These are phyloP conservation scores for Ogataea wickerhamii DNA, from an alignment of 805 yeast genomes.

Conservation along the genomic window DNA sequence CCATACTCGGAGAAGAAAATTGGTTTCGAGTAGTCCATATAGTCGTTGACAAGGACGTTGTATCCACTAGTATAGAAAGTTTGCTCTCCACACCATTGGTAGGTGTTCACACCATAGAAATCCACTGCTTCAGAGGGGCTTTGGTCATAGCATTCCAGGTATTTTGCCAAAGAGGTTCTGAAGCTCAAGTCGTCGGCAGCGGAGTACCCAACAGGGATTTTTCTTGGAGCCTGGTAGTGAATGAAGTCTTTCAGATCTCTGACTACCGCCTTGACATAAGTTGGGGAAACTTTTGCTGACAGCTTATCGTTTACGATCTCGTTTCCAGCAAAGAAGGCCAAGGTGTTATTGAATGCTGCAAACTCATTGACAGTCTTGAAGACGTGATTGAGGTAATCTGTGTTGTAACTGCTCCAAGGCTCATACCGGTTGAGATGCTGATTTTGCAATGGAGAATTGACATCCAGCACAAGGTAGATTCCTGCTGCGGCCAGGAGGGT, in stretches of 20 bases:
- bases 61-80: conserved; percentile 79
- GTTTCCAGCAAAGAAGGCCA: conserved; percentile 90
- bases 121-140: conserved; percentile 58
- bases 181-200: conserved; percentile 90
- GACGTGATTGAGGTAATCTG: conserved; percentile 66
- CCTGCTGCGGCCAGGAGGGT: conserved; percentile 87
- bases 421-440: conserved; percentile 87
- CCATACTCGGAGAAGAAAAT: conserved; percentile 90
- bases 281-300: conserved; percentile 69
- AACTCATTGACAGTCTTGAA: conserved; percentile 79
- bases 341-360: conserved; percentile 78
- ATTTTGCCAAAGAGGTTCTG: conserved; percentile 72
- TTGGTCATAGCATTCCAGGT: conserved; percentile 69
- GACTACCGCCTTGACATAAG: conserved; percentile 71
- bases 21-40: conserved; percentile 65
- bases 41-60: conserved; percentile 63
- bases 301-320: conserved; percentile 79
- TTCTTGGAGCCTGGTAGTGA: conserved; percentile 51
- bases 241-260: conserved; percentile 80
- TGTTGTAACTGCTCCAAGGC: conserved; percentile 85
- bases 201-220: conserved; percentile 88
- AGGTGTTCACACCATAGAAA: conserved; percentile 77
- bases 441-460: conserved; percentile 76
- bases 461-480: conserved; percentile 86
- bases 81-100: conserved; percentile 87